phyloP scores from a whole-genome alignment of 306 rosid genomes.

The Dryas alaskensis region DNA sequence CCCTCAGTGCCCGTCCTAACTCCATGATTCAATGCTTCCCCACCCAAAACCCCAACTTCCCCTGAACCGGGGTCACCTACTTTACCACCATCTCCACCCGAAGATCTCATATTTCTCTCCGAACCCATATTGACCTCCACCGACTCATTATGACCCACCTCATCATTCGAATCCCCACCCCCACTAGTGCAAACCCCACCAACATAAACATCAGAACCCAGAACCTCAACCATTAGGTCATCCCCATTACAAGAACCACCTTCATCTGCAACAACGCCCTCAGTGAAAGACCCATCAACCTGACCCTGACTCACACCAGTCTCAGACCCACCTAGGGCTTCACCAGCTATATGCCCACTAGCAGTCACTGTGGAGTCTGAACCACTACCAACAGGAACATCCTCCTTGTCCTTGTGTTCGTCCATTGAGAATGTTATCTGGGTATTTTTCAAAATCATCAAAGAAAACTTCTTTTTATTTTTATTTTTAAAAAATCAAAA shows the following conservation, averaged over 20 bases:
- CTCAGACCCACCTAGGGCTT: constrained; percentile 32
- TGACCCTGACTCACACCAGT: constrained; percentile 23
- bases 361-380: constrained; percentile 42
- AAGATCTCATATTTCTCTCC: constrained; percentile 30
- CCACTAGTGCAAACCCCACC: constrained; percentile 75
- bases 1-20: too few relatives aligned
- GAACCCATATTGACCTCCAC: constrained; percentile 29
- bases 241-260: constrained; percentile 61
- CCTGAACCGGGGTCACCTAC: constrained; percentile 16
- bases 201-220: constrained; percentile 71
- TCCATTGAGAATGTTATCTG: constrained; percentile 64
- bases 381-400: constrained; percentile 32
- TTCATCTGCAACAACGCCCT: constrained; percentile 35
- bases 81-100: constrained; percentile 16
- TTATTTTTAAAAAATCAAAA: not conserved
- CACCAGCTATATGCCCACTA: constrained; percentile 39
- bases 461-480: not conserved
- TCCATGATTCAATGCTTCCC: not conserved
- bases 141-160: constrained; percentile 26
- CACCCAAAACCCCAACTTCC: constrained; percentile 25
- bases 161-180: constrained; percentile 32
- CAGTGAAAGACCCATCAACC: constrained; percentile 36
- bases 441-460: constrained; percentile 29
- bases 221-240: constrained; percentile 74
- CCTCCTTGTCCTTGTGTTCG: constrained; percentile 43